Percentiles rank a stretch among this genome's conserved stretches.
Conservation (phyloP, 2,329 filamentous ascomycete species). For the Alternaria alternata region DNA sequence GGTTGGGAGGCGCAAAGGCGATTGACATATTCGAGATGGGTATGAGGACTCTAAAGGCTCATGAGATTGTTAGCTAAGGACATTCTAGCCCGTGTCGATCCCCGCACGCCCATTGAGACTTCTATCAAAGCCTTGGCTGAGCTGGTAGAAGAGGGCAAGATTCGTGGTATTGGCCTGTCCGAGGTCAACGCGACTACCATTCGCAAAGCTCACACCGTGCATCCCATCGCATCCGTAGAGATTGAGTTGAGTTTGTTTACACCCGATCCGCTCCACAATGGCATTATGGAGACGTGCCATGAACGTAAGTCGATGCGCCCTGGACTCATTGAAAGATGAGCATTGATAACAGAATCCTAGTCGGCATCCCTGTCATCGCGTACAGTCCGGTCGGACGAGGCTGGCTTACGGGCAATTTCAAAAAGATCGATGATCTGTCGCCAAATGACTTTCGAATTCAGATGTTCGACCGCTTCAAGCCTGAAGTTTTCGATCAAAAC, state of each 20-base stretch:
- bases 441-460: constrained; percentile 55
- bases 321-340: too few species aligned
- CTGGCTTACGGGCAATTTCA: constrained; percentile 53
- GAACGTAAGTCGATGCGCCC: neutral
- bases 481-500: constrained; percentile 68
- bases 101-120: constrained; percentile 45
- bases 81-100: neutral
- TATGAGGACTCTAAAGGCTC: neutral
- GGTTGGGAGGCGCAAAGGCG: neutral
- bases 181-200: constrained; percentile 54
- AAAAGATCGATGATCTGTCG: constrained; percentile 61
- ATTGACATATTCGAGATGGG: neutral
- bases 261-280: constrained; percentile 63
- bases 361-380: constrained; percentile 68
- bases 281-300: constrained; percentile 60
- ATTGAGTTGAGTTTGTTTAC: constrained; percentile 64
- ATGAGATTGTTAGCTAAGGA: neutral
- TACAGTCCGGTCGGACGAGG: constrained; percentile 73
- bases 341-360: neutral
- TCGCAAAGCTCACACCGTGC: constrained; percentile 56
- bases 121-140: constrained; percentile 43
- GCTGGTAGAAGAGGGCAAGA: constrained; percentile 35
- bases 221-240: constrained; percentile 64
- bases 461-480: constrained; percentile 65
- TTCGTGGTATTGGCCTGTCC: constrained; percentile 51